Percentiles rank a stretch among this genome's conserved stretches.
Conservation (phyloP, 73 alveolate genomes). For the Uronychia binucleata region DNA sequence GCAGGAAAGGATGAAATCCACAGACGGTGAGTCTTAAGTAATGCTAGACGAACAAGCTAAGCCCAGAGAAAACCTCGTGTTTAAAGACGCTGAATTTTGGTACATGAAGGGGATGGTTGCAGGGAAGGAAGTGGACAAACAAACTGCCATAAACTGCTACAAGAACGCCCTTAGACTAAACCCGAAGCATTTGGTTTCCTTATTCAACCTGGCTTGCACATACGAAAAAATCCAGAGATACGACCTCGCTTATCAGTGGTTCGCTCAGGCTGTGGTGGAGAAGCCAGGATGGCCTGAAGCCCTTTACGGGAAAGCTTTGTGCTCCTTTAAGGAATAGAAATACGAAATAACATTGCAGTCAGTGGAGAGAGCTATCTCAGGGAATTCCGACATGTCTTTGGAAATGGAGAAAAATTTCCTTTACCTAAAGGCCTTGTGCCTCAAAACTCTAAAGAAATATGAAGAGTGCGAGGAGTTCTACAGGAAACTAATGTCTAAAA, state of each 20-base stretch:
- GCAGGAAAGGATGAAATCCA: neutral
- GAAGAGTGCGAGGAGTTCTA: slow-evolving; percentile 1
- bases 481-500: neutral
- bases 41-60: neutral
- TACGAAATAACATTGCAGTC: neutral
- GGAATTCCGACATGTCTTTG: neutral
- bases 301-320: neutral
- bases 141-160: slow-evolving; percentile 5
- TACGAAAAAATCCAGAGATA: slow-evolving; percentile 1
- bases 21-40: neutral
- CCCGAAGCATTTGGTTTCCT: neutral
- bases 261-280: neutral
- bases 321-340: neutral
- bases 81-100: slow-evolving; percentile 14
- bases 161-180: neutral
- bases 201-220: slow-evolving; percentile 4
- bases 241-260: neutral
- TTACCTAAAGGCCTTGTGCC: neutral
- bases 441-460: neutral
- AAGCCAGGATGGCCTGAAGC: slow-evolving; percentile 2
- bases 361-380: neutral
- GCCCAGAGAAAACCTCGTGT: neutral
- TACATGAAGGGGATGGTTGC: slow-evolving; percentile 10
- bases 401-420: neutral
- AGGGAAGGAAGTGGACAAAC: neutral